Evolutionary conservation across 495 filamentous ascomycete genomes (phyloP), one percentile per base, ranked within the genome.

Genomic region (Parathielavia hyrcaniae): DNA sequence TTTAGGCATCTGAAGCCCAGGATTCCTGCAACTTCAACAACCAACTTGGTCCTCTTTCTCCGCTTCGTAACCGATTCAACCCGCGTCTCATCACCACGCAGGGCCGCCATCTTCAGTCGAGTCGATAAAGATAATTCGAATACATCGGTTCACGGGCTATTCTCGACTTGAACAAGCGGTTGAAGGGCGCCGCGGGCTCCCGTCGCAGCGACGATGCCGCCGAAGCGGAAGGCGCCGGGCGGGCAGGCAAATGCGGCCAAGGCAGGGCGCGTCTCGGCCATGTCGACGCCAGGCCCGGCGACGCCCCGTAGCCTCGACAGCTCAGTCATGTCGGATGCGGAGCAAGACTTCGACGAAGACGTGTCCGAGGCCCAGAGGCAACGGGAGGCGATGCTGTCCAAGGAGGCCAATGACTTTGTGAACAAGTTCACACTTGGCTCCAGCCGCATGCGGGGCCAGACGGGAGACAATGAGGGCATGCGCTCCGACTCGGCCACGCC

Each of bases 141-240:
- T n/a, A 35, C 12, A 30, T 20, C 1, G 16, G 16, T 7, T 4
- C 34, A 34, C 2, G n/a, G 10, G 19, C 35, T n/a, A 22, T 45
- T 45, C 19, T 35, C 22, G 36, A 47, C 35, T 30, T 19, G 26
- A 50, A 22, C 43, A 47, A 17, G 16, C 16, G 30, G 52, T 55
- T 35, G 38, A 47, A 54, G 36, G 32, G 16, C 49, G 34, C 35
- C 58, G 50, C 26, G 17, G 20, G 17, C 2, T 23, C 19, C 36
- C 20, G 13, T 20, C 57, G 22, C 53, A 16, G 61, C 55, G 58
- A 71, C 61, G 53, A 91, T 91, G 88, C 84, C 87, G 46, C 76
- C 80, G 9, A 93, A 93, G 75, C 82, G 89, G 70, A 91, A 93
- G 75, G 88, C 88, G 50, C 70, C 81, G 59, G 79, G 75, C 58